These are phyloP conservation scores for Scolecobasidium constrictum DNA, from an alignment of 2,329 filamentous ascomycete species.

Conservation along the genomic window DNA sequence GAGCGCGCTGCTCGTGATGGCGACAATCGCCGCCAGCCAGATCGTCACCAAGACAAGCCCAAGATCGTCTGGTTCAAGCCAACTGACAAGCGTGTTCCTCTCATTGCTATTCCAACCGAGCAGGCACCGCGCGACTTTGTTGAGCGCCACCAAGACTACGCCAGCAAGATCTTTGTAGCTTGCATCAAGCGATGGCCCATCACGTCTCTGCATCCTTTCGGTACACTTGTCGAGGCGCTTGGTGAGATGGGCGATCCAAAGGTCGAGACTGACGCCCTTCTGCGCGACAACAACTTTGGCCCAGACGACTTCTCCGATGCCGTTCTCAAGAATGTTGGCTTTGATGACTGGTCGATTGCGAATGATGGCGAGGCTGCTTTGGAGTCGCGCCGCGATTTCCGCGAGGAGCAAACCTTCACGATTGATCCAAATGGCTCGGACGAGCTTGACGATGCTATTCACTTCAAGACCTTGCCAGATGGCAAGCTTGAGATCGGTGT, in stretches of 20 bases:
- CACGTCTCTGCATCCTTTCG: constrained; percentile 97
- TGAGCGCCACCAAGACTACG: constrained; percentile 95
- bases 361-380: constrained; percentile 71
- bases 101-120: constrained; percentile 97
- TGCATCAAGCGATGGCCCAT: constrained; percentile 99
- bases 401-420: constrained; percentile 78
- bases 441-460: constrained; percentile 85
- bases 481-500: constrained; percentile 89
- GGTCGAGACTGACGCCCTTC: constrained; percentile 92
- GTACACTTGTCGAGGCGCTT: constrained; percentile 91
- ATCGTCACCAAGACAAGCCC: constrained; percentile 85
- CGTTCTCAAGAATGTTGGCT: constrained; percentile 82
- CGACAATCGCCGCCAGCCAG: constrained; percentile 59
- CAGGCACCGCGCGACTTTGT: constrained; percentile 97
- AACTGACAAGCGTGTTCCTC: constrained; percentile 93
- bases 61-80: constrained; percentile 99
- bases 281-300: constrained; percentile 97
- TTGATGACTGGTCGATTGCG: constrained; percentile 80
- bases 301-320: constrained; percentile 97
- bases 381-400: constrained; percentile 75
- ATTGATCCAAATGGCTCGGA: constrained; percentile 81
- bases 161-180: constrained; percentile 94
- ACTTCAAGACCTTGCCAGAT: constrained; percentile 74
- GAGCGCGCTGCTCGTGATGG: constrained; percentile 88
- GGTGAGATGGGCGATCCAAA: constrained; percentile 95